phyloP scores from a whole-genome alignment of 768 basidiomycete genomes.

The Pisolithus sp. region DNA sequence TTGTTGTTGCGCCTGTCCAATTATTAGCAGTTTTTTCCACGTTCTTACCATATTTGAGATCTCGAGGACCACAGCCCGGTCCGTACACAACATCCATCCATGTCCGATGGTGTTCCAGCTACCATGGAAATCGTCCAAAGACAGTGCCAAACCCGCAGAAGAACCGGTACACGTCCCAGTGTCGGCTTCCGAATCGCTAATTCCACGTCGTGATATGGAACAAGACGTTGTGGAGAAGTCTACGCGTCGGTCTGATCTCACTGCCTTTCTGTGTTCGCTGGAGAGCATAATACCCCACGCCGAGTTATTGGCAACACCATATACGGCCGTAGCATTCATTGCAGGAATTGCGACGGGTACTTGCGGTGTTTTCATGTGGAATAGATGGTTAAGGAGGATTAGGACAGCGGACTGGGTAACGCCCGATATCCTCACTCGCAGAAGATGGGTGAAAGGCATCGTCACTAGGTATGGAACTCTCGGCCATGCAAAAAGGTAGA shows the following conservation, averaged over 20 bases:
- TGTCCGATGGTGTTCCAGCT: background rate
- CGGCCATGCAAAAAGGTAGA: background rate
- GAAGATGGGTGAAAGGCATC: conserved; percentile 63
- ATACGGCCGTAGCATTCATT: background rate
- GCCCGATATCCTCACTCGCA: conserved; percentile 45
- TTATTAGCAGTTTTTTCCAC: background rate
- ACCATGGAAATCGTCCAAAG: background rate
- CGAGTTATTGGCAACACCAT: background rate
- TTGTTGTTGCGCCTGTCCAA: background rate
- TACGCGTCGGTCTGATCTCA: background rate
- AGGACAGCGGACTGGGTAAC: conserved; percentile 61
- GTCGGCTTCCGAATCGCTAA: background rate
- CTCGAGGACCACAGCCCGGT: no score
- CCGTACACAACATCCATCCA: no score
- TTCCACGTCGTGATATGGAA: no score
- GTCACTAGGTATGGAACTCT: conserved; percentile 61
- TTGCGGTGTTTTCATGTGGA: conserved; percentile 26
- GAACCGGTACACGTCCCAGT: background rate
- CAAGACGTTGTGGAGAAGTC: background rate
- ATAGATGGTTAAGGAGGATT: conserved; percentile 50
- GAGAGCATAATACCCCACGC: background rate
- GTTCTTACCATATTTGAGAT: background rate
- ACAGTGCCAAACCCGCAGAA: background rate
- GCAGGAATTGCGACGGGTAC: background rate
- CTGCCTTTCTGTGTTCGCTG: background rate